Percentiles rank a stretch among this genome's conserved stretches.
These are phyloP conservation scores for Aspergillus puulaauensis DNA, from an alignment of 2,329 filamentous ascomycete genomes.

Conservation along the genomic window DNA sequence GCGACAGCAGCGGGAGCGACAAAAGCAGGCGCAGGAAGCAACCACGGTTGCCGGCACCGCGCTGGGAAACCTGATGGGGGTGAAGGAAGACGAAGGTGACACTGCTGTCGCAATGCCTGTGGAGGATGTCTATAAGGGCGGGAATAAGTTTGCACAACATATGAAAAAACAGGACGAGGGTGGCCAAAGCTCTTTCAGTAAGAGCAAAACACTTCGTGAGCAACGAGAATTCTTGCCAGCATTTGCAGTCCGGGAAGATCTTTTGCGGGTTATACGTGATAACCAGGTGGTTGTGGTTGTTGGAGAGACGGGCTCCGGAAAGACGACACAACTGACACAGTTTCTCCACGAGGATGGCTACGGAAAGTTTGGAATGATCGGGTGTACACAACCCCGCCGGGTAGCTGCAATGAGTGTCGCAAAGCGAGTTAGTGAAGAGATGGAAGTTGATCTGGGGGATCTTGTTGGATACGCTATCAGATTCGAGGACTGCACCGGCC, in stretches of 20 bases:
- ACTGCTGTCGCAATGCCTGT: constrained; percentile 76
- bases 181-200: constrained; percentile 83
- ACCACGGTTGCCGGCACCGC: constrained; percentile 91
- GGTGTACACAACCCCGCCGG: constrained; percentile 92
- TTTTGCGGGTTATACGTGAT: constrained; percentile 87
- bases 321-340: constrained; percentile 95
- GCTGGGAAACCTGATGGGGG: constrained; percentile 90
- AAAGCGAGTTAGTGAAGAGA: constrained; percentile 96
- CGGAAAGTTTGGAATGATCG: constrained; percentile 82
- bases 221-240: constrained; percentile 92
- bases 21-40: constrained; percentile 91
- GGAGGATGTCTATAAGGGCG: constrained; percentile 66
- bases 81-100: constrained; percentile 86
- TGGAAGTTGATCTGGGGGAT: constrained; percentile 87
- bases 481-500: constrained; percentile 97
- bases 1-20: constrained; percentile 86
- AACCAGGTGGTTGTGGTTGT: constrained; percentile 98
- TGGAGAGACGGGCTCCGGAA: constrained; percentile 94
- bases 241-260: constrained; percentile 91
- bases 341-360: constrained; percentile 97
- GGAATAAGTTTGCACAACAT: constrained; percentile 83
- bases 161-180: constrained; percentile 77
- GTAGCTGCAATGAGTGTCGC: constrained; percentile 99
- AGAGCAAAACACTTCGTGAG: constrained; percentile 84
- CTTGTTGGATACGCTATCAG: constrained; percentile 95